Percentiles rank a stretch among this genome's conserved stretches.
These are phyloP conservation scores for Bathelium albidoporum DNA, from an alignment of 495 filamentous ascomycete genomes.

Conservation along the genomic window DNA sequence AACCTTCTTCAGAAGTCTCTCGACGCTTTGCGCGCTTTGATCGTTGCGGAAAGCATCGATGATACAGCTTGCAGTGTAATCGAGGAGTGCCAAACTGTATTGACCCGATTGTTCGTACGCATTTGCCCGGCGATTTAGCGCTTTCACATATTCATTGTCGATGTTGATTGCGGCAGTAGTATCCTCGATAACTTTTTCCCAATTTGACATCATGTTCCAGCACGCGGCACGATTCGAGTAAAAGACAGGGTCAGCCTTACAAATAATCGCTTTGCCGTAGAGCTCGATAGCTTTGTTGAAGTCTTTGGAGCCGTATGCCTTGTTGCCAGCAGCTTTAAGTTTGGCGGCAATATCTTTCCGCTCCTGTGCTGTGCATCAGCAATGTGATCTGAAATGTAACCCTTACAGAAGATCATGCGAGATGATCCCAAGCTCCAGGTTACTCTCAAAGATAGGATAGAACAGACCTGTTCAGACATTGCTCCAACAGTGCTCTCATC, in stretches of 20 bases:
- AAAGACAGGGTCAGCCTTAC: slow-evolving; percentile 94
- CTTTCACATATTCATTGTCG: slow-evolving; percentile 94
- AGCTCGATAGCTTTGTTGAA: slow-evolving; percentile 85
- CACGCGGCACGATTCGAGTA: slow-evolving; percentile 98
- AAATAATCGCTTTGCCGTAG: slow-evolving; percentile 90
- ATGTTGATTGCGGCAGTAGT: slow-evolving; percentile 87
- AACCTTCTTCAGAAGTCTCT: slow-evolving; percentile 91
- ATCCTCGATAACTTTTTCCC: slow-evolving; percentile 95
- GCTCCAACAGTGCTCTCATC: slow-evolving; percentile 62
- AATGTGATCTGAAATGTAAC: no score
- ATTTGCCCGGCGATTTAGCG: slow-evolving; percentile 87
- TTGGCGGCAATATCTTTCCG: slow-evolving; percentile 77
- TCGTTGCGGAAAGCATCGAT: slow-evolving; percentile 94
- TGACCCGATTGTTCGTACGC: slow-evolving; percentile 87
- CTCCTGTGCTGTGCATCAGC: slow-evolving; percentile 38
- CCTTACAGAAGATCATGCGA: no score
- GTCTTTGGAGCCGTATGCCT: slow-evolving; percentile 86
- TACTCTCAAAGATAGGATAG: no score
- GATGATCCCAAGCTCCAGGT: no score
- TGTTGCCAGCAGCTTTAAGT: slow-evolving; percentile 92
- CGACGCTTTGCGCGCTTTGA: slow-evolving; percentile 74
- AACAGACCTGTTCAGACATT: slow-evolving; percentile 63
- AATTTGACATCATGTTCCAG: slow-evolving; percentile 82
- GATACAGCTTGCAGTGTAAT: slow-evolving; percentile 98
- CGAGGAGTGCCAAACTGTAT: slow-evolving; percentile 88